Base-by-base conservation (phyloP, 2,329 filamentous ascomycete species). In the Aureobasidium pullulans region DNA sequence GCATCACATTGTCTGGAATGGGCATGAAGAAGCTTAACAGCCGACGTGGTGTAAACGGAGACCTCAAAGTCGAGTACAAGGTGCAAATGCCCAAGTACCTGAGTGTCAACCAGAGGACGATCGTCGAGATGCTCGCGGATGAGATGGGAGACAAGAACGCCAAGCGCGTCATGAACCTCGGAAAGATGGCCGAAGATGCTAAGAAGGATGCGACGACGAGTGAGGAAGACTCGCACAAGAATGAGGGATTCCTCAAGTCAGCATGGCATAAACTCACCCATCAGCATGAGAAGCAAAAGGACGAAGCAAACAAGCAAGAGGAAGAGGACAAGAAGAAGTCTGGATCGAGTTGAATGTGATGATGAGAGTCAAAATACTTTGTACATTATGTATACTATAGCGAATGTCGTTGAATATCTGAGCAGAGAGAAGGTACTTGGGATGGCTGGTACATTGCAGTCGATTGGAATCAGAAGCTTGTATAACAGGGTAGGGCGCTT, bases 41-140 rank as follows among this genome's bases (percentile, higher is more conserved):
- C 39, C 82, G 90, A 49, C 81, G 85, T 59, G 83, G 81, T 34
- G 81, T 81, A 40, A 83, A 81, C 32, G 94, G 94, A 64, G 94
- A 99, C 70, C 76, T 99, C 62, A 87, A 85, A 71, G 91, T 99
- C 6, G 93, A 99, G 72, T 99, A 96, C 81, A 90, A 90, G 72
- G 89, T 99, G 47, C 79, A 83, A 58, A 96, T 97, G 90, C 94
- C 94, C 47, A 97, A 96, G 76, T 96, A 93, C 69, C 80, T 99
- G 64, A 90, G 83, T 58, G 83, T 88, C 47, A 97, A 96, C 76
- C 92, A 99, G 77, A 83, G 94, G 57, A 95, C 90, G 0, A 88
- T 99, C 61, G 77, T 96, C 46, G 94, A 99, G 77, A 93, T 97
- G 84, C 83, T 99, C 64, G 94, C 94, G 6, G 92, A 99, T 68